Conservation (phyloP, 169 alveolate genomes). For the Ophryocystis elektroscirrha region DNA sequence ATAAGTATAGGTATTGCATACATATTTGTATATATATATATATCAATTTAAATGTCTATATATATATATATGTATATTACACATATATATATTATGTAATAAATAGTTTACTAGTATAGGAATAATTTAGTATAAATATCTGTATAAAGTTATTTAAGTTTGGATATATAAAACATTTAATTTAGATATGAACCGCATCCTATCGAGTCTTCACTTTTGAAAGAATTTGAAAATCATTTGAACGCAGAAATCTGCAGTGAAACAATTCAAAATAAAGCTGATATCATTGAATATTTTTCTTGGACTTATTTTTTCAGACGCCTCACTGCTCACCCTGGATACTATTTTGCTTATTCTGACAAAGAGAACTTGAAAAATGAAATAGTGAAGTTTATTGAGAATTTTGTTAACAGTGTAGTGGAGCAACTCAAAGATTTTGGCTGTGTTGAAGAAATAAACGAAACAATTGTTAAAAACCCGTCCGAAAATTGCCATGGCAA, state of each 20-base stretch:
- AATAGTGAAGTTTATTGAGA: neutral
- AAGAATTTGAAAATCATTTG: slow-evolving; percentile 67
- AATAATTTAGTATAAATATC: too few species aligned
- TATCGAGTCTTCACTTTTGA: slow-evolving; percentile 76
- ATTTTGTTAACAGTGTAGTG: neutral
- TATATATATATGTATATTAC: too few species aligned
- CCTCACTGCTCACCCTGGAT: neutral
- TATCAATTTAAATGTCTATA: too few species aligned
- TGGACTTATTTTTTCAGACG: slow-evolving; percentile 52
- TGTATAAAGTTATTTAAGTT: too few species aligned
- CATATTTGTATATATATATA: too few species aligned
- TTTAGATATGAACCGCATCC: slow-evolving; percentile 98
- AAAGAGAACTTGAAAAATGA: neutral
- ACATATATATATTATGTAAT: too few species aligned
- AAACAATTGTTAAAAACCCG: neutral
- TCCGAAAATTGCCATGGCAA: neutral
- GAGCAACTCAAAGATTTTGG: neutral
- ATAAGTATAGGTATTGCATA: too few species aligned
- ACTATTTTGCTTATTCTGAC: neutral
- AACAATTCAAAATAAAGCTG: slow-evolving; percentile 45
- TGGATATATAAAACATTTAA: too few species aligned
- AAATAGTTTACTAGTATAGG: too few species aligned
- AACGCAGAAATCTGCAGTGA: slow-evolving; percentile 93
- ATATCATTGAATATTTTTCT: slow-evolving; percentile 46
- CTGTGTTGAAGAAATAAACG: neutral